These are phyloP conservation scores for Penicillium hesseltinei DNA, from an alignment of 2,329 filamentous ascomycete species.

Conservation along the genomic window DNA sequence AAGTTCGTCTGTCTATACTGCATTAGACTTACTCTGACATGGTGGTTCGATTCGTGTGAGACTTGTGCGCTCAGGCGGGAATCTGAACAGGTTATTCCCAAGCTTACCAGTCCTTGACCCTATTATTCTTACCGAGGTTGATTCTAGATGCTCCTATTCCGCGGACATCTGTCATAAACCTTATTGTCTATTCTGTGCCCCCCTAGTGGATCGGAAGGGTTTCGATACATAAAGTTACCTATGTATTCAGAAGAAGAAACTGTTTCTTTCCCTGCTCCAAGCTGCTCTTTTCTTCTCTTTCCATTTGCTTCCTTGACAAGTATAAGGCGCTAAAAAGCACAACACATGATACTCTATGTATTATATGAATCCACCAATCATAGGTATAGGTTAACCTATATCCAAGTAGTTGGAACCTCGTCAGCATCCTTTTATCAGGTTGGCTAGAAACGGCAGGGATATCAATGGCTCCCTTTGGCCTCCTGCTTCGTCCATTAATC, in stretches of 20 bases:
- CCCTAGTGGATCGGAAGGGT: neutral
- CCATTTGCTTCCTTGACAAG: too few relatives aligned
- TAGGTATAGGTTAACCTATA: neutral
- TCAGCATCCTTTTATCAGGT: neutral
- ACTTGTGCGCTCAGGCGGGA: neutral
- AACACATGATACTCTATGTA: neutral
- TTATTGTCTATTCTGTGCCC: neutral
- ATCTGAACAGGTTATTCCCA: neutral
- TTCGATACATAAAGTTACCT: neutral
- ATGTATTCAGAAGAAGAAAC: neutral
- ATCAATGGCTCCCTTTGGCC: neutral
- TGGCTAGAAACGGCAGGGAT: neutral
- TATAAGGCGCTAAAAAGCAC: neutral
- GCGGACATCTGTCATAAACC: neutral
- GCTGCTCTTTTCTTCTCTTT: neutral
- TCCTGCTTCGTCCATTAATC: neutral
- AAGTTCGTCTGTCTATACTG: neutral
- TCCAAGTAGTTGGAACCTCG: neutral
- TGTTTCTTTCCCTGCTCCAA: neutral
- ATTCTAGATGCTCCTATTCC: neutral
- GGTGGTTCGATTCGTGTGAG: neutral
- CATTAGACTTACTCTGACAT: neutral
- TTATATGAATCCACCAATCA: neutral
- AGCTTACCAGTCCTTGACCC: neutral
- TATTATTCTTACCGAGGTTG: neutral